Evolutionary conservation across 202 grass and related monocot genomes (phyloP), one percentile per base, ranked within the genome.

Genomic region (Setaria viridis): DNA sequence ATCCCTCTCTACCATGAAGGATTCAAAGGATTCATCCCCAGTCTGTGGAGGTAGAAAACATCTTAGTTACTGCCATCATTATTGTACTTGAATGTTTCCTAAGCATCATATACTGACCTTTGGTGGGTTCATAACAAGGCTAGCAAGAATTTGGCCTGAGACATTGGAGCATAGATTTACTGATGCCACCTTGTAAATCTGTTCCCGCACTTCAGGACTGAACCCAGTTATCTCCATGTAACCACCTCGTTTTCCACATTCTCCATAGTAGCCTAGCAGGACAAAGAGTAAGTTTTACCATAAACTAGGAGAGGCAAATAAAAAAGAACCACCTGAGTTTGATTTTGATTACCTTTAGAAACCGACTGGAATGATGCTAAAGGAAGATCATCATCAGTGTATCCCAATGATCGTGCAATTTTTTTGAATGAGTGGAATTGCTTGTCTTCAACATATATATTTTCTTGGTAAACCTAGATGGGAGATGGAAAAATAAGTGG

Each of bases 161-260:
- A 99, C 71, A 43, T 99, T 99, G 50, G 93, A 96, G 74, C 97
- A 99, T 3, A 99, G 89, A 85, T 99, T 96, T 88, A 99, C 93
- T 83, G 97, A 99, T 88, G 97, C 90, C 64, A 99, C 88, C 77
- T 99, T 99, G 90, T 99, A 99, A 84, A 99, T 96, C 72, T 99
- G 97, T 63, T 96, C 97, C 91, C 93, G 89, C 78, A 99, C 97
- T 78, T 92, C 91, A 62, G 93, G 88, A 88, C 77, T 90, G 80
- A 99, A 99, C 63, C 93, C 97, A 82, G 92, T 99, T 87, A 96
- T 73, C 81, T 99, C 97, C 97, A 99, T 99, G 83, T 99, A 99
- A 43, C 97, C 97, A 62, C 94, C 97, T 84, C 94, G 86, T 92
- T 99, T 99, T 80, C 97, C 97, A 84, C 92, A 99, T 94, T 99